Base-by-base conservation (phyloP, 2,329 filamentous ascomycete species). In the Alternaria consortialis region DNA sequence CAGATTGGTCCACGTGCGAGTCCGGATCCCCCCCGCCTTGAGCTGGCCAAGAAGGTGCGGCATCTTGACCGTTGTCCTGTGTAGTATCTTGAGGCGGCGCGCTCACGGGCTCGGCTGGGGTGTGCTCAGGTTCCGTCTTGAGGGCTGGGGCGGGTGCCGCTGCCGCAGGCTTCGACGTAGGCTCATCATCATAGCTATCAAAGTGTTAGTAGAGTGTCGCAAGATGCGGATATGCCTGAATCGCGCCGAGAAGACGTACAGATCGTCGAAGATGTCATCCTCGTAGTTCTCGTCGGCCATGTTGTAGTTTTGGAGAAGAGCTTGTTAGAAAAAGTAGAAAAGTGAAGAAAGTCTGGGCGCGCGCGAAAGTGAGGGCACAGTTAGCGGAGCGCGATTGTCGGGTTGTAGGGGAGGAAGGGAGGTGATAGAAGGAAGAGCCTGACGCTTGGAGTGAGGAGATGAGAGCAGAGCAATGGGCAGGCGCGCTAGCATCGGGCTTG, bases 191-290 rank as follows among this genome's bases (percentile, higher is more conserved):
- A 64, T 80, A 80, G 59, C 78, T 80, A 63, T 43, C 82, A 13
- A 20, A 6, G 17, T 47, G 64, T 73, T 53, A 73, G 69, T 36
- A 50, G n/a, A 17, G 20, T 25, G 39, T 40, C 32, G 36, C 36
- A 6, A 23, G 25, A 17, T 4, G 25, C 15, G 37, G 23, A 7
- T 7, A 12, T 15, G 20, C 15, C 52, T 29, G 20, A 51, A 46
- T 52, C 44, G 60, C 54, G 53, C 39, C 52, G 7, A 17, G 15
- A 29, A 58, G 15, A 86, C 92, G 82, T 84, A 97, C 93, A 97
- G 87, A 82, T 97, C 94, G 73, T 93, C 93, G 80, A 97, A 97
- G 81, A 97, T 91, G 85, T 97, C 93, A 75, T 97, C 94, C 71
- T 97, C 93, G 70, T 93, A 89, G 69, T 92, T 91, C 75, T 94